These are phyloP conservation scores for Saturnispora dispora DNA, from an alignment of 805 yeast genomes.

Conservation along the genomic window DNA sequence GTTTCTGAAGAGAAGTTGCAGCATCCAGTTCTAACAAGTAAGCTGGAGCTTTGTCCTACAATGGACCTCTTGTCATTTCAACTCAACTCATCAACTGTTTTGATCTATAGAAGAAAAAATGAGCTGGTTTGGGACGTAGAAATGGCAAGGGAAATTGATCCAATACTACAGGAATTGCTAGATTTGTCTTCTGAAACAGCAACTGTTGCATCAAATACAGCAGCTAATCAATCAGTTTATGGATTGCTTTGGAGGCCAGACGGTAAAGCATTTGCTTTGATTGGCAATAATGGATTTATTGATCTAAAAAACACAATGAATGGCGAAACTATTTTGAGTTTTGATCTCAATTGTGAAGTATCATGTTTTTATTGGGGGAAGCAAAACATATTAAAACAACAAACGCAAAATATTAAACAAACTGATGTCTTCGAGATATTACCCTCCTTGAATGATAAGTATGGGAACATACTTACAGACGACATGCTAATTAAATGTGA, in stretches of 20 bases:
- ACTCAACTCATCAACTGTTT: conserved; percentile 21
- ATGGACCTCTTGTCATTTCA: conserved; percentile 28
- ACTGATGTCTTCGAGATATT: background rate
- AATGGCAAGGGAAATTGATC: background rate
- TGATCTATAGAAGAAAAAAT: conserved; percentile 26
- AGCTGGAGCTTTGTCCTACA: conserved; percentile 26
- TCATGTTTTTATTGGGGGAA: conserved; percentile 20
- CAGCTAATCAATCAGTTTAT: background rate
- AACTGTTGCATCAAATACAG: background rate
- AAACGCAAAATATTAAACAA: background rate
- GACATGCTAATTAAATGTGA: conserved; percentile 19
- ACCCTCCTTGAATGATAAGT: conserved; percentile 11
- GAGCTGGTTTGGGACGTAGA: conserved; percentile 28
- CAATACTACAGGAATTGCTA: conserved; percentile 5
- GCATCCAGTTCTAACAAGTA: conserved; percentile 1
- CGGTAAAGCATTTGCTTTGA: conserved; percentile 25
- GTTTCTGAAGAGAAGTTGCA: background rate
- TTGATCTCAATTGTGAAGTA: conserved; percentile 12
- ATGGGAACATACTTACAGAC: conserved; percentile 11
- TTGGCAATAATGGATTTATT: conserved; percentile 18
- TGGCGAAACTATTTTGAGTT: conserved; percentile 21
- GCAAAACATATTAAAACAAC: background rate
- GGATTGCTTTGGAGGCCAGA: conserved; percentile 24
- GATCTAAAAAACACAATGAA: conserved; percentile 23
- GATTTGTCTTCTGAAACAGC: background rate